These are phyloP conservation scores for Erysimum pusillum DNA, from an alignment of 441 rosid genomes.

Conservation along the genomic window DNA sequence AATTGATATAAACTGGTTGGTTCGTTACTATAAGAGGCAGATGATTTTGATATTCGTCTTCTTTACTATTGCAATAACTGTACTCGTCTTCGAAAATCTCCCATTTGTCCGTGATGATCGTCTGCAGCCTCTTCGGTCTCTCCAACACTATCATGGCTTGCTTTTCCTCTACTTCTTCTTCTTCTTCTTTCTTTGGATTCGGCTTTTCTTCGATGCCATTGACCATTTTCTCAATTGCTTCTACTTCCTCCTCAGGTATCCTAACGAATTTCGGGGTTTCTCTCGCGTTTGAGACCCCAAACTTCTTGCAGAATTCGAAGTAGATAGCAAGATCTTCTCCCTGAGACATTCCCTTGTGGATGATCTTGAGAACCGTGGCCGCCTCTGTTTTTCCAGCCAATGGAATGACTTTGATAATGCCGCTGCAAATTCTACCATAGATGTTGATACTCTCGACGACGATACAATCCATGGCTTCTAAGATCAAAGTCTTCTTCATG, in stretches of 20 bases:
- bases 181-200: neutral
- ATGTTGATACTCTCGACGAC: constrained; percentile 64
- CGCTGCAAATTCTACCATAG: constrained; percentile 59
- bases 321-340: constrained; percentile 55
- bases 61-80: constrained; percentile 5
- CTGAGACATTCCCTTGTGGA: constrained; percentile 59
- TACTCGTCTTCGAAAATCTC: constrained; percentile 70
- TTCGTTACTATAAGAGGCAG: constrained; percentile 42
- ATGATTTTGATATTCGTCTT: constrained; percentile 26
- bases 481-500: constrained; percentile 57
- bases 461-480: constrained; percentile 79
- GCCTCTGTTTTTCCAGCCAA: constrained; percentile 56
- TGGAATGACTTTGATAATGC: constrained; percentile 48
- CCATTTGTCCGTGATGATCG: constrained; percentile 76
- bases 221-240: constrained; percentile 56
- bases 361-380: constrained; percentile 50
- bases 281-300: constrained; percentile 62
- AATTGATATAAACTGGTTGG: constrained; percentile 43
- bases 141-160: constrained; percentile 44
- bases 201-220: constrained; percentile 29
- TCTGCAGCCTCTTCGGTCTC: constrained; percentile 45
- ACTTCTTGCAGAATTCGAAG: constrained; percentile 61
- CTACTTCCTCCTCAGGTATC: constrained; percentile 62
- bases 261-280: constrained; percentile 53
- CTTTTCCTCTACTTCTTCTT: constrained; percentile 20